Percentiles rank a stretch among this genome's conserved stretches.
Evolutionary conservation across 169 alveolate genomes (phyloP).

Genomic region (Pseudocohnilembus persalinus): DNA sequence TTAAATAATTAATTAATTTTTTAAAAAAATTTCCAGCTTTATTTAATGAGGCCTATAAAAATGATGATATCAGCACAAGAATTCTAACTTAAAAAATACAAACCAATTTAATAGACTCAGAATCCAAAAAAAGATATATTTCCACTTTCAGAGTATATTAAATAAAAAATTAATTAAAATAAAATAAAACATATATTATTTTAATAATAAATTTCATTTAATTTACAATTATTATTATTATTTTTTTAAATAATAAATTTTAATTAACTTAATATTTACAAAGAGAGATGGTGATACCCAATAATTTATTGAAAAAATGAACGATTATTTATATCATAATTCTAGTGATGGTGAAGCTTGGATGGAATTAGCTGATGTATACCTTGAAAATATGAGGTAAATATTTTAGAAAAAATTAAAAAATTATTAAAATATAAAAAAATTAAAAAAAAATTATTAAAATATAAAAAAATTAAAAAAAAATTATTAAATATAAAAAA

Average conservation of each 20-base stretch:
- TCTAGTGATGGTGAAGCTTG: slow-evolving; percentile 29
- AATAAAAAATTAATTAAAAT: too few relatives aligned
- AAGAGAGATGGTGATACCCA: background rate
- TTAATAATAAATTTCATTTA: too few relatives aligned
- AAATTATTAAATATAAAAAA: too few relatives aligned
- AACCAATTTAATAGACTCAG: background rate
- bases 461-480: too few relatives aligned
- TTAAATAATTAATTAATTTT: too few relatives aligned
- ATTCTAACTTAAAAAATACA: too few relatives aligned
- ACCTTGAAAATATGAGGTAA: slow-evolving; percentile 15
- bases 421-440: too few relatives aligned
- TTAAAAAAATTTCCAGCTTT: background rate
- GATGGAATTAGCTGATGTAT: slow-evolving; percentile 26
- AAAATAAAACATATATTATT: background rate
- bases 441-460: too few relatives aligned
- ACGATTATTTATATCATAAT: slow-evolving; percentile 21
- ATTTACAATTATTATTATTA: too few relatives aligned
- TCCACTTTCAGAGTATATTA: background rate
- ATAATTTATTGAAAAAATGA: slow-evolving; percentile 11
- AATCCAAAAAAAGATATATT: background rate
- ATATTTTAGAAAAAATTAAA: background rate
- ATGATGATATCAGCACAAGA: background rate
- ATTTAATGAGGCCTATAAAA: background rate
- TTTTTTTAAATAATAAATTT: too few relatives aligned
- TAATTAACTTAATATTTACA: background rate